These are phyloP conservation scores for Tilletia indica DNA, from an alignment of 1,284 basidiomycete species.

Conservation along the genomic window DNA sequence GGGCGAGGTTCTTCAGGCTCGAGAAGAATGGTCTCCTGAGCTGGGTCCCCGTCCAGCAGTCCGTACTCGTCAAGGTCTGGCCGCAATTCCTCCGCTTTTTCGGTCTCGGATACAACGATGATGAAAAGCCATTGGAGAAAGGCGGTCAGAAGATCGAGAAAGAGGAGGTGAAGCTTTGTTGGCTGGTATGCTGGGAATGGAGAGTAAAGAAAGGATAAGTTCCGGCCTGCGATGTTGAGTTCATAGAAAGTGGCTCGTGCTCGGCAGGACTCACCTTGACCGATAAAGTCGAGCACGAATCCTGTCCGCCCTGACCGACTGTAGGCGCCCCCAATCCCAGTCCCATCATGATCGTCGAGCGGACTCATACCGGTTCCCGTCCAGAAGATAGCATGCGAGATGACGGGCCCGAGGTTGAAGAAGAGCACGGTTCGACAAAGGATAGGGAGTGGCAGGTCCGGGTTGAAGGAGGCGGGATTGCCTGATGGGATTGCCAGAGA, in stretches of 20 bases:
- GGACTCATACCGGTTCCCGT: conserved; percentile 2
- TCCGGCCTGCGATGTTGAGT: not conserved
- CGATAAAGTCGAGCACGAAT: conserved; percentile 46
- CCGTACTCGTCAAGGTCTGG: conserved; percentile 14
- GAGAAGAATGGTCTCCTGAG: not conserved
- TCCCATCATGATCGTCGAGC: conserved; percentile 6
- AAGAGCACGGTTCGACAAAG: conserved; percentile 23
- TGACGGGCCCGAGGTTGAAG: conserved; percentile 30
- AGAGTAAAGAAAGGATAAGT: not conserved
- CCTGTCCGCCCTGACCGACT: conserved; percentile 18
- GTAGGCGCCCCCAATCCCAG: conserved; percentile 21
- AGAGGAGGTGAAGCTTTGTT: conserved; percentile 31
- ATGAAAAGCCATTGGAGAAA: conserved; percentile 22
- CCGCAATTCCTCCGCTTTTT: conserved; percentile 5
- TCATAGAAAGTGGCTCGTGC: not conserved
- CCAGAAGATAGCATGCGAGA: conserved; percentile 26
- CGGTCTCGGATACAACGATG: conserved; percentile 9
- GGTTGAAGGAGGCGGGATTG: conserved; percentile 13
- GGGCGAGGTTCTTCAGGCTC: not conserved
- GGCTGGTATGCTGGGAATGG: conserved; percentile 24
- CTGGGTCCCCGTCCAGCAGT: not conserved
- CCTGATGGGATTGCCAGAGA: not conserved
- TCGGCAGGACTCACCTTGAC: conserved; percentile 24
- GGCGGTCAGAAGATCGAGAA: conserved; percentile 23
- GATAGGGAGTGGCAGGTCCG: conserved; percentile 33